These are phyloP conservation scores for Plectranthus barbatus DNA, from an alignment of 257 asterid genomes.

Conservation along the genomic window DNA sequence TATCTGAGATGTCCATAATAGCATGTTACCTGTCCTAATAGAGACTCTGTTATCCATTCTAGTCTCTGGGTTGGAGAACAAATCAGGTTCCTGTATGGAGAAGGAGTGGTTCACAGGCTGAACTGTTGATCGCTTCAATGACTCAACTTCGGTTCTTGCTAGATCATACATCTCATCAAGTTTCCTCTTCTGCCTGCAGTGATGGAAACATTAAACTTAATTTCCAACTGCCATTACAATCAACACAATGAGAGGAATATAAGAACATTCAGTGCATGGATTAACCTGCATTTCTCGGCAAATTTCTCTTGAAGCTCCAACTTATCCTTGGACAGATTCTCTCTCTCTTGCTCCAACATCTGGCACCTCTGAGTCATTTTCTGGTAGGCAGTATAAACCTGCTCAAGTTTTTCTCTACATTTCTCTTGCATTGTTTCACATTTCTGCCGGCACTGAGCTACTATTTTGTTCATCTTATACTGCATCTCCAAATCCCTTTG, in stretches of 20 bases:
- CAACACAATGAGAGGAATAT: not conserved
- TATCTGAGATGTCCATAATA: not conserved
- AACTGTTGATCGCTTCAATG: slow-evolving; percentile 62
- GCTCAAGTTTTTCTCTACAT: slow-evolving; percentile 78
- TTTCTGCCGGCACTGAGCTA: slow-evolving; percentile 80
- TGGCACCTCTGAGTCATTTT: slow-evolving; percentile 81
- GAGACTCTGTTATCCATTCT: slow-evolving; percentile 58
- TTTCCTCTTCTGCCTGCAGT: slow-evolving; percentile 85
- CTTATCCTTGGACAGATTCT: slow-evolving; percentile 74
- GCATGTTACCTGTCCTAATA: slow-evolving; percentile 56
- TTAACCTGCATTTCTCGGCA: slow-evolving; percentile 84
- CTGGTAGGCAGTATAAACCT: slow-evolving; percentile 80
- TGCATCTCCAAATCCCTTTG: slow-evolving; percentile 93
- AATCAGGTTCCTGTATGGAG: slow-evolving; percentile 56
- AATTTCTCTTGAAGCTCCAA: slow-evolving; percentile 83
- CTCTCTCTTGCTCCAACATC: slow-evolving; percentile 82
- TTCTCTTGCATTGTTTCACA: slow-evolving; percentile 88
- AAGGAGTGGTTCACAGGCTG: slow-evolving; percentile 64
- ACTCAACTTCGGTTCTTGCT: slow-evolving; percentile 68
- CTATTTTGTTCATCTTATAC: slow-evolving; percentile 66
- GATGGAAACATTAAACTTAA: not conserved
- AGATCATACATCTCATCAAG: slow-evolving; percentile 96
- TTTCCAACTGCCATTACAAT: not conserved
- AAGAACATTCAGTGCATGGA: not conserved
- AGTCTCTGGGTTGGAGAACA: slow-evolving; percentile 51